Base-by-base conservation (phyloP, 2,329 filamentous ascomycete genomes). In the Helotiales sp. region DNA sequence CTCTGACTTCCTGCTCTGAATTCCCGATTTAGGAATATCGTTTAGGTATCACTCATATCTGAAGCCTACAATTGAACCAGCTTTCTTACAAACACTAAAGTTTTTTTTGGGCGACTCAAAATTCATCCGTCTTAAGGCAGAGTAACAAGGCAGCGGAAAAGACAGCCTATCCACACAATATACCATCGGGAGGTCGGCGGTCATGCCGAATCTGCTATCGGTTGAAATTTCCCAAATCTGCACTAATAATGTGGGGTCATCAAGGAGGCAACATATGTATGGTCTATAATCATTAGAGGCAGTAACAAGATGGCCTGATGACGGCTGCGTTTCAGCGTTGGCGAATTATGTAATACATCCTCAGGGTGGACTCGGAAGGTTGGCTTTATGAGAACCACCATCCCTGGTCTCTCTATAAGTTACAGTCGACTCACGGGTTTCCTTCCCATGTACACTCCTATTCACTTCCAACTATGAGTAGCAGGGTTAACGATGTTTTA, bases 1-100 rank as follows among this genome's bases (percentile, higher is more conserved):
- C 50, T 54, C 50, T 54, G 28, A 54, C 50, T 54, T 54, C 50
- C 50, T 54, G 50, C 50, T 54, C 50, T 54, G 50, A 54, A 47
- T n/a, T 54, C 8, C 50, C 49, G 26, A 54, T 54, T 54, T 17
- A 54, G 17, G 50, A 54, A n/a, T 7, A 15, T 54, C 50, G 50
- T 54, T 54, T 54, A 32, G 15, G 8, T 54, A 54, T 17, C 50
- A 54, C 50, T 54, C 11, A 32, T 54, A 54, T 54, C 50, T 54
- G 24, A 54, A 54, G 50, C 50, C 26, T 54, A 54, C 28, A 32
- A 30, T 54, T 54, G 32, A 2, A 54, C 26, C 13, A 54, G 50
- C 28, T 54, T 54, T 54, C 50, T 54, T 32, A 54, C 50, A 2
- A 54, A 54, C 50, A 54, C 50, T 54, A 32, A 30, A 54, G 26